Evolutionary conservation across 345 rosid genomes (phyloP), one percentile per base, ranked within the genome.

Genomic region (Kernera saxatilis): DNA sequence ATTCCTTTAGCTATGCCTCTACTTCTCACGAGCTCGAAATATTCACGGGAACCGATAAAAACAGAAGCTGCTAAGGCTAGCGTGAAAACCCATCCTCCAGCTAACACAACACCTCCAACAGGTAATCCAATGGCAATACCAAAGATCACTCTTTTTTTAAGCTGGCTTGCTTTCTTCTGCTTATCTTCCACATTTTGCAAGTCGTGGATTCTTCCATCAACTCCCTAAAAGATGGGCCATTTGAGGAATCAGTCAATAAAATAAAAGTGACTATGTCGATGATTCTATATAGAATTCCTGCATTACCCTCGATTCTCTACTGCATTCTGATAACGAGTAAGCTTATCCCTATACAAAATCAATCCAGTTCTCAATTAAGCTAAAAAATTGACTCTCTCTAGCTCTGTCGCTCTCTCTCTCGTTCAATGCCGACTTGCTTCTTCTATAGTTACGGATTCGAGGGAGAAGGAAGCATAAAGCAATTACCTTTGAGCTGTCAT

Each of bases 21-120:
- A 74, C 94, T 93, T 55, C 94, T 79, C 54, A 93, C 94, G 70
- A 91, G 76, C 74, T 89, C 92, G 71, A 93, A 91, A 78, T 91
- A 93, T 72, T 93, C 96, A 0, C 89, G 87, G 13, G 97, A 78
- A 51, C 90, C 94, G 6, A 83, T 80, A 27, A 93, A 93, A 35
- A 91, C 94, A 67, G 84, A 84, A 53, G 82, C 85, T 0, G 91
- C 84, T 70, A 91, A 23, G 19, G 80, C 87, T 64, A 79, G 41
- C 0, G 98, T 84, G 67, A 91, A 93, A 70, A 80, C 78, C 97
- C 97, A 91, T 64, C 92, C 91, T 53, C 98, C 98, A 46, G 92
- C 92, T 78, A 91, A 76, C 41, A 93, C 87, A 68, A 89, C 79
- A 52, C 84, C 93, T 46, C 94, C 98, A 22, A 66, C 85, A 18